These are phyloP conservation scores for Tilletia horrida DNA, from an alignment of 1,284 basidiomycete genomes.

Conservation along the genomic window DNA sequence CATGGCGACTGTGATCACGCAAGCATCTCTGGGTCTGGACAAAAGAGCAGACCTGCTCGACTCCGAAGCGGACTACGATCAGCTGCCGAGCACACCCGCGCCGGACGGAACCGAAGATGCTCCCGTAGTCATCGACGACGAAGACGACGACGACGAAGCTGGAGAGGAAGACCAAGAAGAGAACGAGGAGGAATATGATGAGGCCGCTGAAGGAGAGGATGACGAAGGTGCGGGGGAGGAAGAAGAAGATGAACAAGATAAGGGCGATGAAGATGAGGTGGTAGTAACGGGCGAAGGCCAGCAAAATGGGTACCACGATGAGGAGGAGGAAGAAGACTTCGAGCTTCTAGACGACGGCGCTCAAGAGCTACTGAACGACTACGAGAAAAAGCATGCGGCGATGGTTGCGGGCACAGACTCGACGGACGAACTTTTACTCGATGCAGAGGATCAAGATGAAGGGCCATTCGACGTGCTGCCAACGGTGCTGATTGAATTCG, in stretches of 20 bases:
- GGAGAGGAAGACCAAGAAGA: constrained; percentile 17
- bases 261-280: not conserved
- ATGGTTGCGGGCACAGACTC: not conserved
- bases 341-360: constrained; percentile 6
- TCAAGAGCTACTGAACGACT: not conserved
- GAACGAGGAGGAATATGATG: constrained; percentile 26
- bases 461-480: not conserved
- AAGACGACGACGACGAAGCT: not conserved
- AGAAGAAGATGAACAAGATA: constrained; percentile 56
- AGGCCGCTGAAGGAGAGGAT: constrained; percentile 49
- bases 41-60: constrained; percentile 32
- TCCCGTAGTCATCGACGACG: constrained; percentile 3
- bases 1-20: constrained; percentile 1
- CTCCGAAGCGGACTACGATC: constrained; percentile 56
- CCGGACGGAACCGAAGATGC: not conserved
- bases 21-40: too few relatives aligned
- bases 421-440: constrained; percentile 24
- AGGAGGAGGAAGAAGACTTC: not conserved
- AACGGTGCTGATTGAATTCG: constrained; percentile 12
- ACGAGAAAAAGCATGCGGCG: too few relatives aligned
- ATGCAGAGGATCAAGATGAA: not conserved
- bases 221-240: constrained; percentile 50
- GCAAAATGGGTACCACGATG: constrained; percentile 27
- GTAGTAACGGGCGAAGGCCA: constrained; percentile 45
- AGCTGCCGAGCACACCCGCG: constrained; percentile 8